Base-by-base conservation (phyloP, 1,139 yeast genomes). In the Diutina sp. region DNA sequence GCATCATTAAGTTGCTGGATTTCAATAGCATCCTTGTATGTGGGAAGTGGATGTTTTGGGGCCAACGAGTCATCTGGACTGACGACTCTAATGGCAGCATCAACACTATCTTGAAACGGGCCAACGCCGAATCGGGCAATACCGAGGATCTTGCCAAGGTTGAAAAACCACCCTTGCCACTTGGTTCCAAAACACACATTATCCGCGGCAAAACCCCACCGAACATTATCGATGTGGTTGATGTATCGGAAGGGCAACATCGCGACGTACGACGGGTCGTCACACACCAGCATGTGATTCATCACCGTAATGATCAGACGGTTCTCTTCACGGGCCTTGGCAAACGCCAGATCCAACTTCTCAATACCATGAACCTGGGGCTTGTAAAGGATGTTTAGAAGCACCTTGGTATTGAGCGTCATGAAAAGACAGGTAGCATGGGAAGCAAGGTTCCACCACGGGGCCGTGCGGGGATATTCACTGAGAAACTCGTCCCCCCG, bases 201-300 rank as follows among this genome's bases (percentile, higher is more conserved):
- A 58, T 87, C 84, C 8, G 99, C 98, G 0, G 96, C 99, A 60
- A 93, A 76, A 6, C 97, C 91, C 98, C 98, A 93, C 64, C 99
- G 75, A 57, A 90, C 80, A 58, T 83, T 79, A 60, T 84, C 87
- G 16, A 88, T 72, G 59, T 84, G 81, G 25, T 73, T 69, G 61
- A 83, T 86, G 62, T 80, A 83, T 55, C 83, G 75, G 80, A 84
- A 78, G 0, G 97, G 97, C 59, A 91, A 74, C 53, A 88, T 81
- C 0, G 95, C 96, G 86, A 95, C 93, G 56, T 90, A 73, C 38
- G 89, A 78, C 0, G 99, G 99, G 65, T 93, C 99, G 66, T 93
- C 99, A 30, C 90, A 86, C 57, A 88, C 90, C 1, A 96, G 87
- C 86, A 90, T 88, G 66, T 93, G 99, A 67, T 93, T 93, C 96